Evolutionary conservation across 306 rosid genomes (phyloP).

Genomic region (Quercus glauca): DNA sequence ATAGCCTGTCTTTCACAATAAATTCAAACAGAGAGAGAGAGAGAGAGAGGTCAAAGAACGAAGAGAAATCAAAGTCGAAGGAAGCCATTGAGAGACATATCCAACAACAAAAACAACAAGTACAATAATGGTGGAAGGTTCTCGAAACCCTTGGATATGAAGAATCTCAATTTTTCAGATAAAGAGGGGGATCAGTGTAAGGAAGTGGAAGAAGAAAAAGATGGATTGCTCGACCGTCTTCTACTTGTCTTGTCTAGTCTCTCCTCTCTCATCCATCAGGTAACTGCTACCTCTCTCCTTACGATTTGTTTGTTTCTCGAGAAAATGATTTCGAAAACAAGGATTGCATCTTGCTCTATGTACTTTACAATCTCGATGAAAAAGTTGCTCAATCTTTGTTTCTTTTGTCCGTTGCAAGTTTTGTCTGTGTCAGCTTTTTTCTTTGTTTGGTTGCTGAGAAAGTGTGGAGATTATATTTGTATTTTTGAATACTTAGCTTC

Average conservation of each 20-base stretch:
- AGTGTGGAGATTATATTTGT: too few species aligned
- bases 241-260: slow-evolving; percentile 57
- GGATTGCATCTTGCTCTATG: background rate
- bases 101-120: slow-evolving; percentile 16
- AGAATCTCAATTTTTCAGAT: background rate
- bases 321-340: background rate
- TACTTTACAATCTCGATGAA: background rate
- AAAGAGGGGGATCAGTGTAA: background rate
- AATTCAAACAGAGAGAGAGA: slow-evolving; percentile 19
- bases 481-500: background rate
- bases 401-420: too few species aligned
- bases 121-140: slow-evolving; percentile 22
- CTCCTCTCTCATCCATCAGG: slow-evolving; percentile 60
- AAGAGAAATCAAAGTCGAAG: slow-evolving; percentile 32
- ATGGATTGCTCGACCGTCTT: slow-evolving; percentile 46
- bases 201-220: background rate
- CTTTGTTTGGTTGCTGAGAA: too few species aligned
- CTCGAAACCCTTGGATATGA: slow-evolving; percentile 12
- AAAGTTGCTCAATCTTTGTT: background rate
- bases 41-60: slow-evolving; percentile 26
- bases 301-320: too few species aligned
- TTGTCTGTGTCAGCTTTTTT: too few species aligned
- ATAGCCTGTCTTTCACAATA: slow-evolving; percentile 11
- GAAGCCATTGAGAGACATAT: slow-evolving; percentile 37
- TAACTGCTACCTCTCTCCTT: background rate